Base-by-base conservation (phyloP, 1,284 basidiomycete species). In the Farysia itapuensis region DNA sequence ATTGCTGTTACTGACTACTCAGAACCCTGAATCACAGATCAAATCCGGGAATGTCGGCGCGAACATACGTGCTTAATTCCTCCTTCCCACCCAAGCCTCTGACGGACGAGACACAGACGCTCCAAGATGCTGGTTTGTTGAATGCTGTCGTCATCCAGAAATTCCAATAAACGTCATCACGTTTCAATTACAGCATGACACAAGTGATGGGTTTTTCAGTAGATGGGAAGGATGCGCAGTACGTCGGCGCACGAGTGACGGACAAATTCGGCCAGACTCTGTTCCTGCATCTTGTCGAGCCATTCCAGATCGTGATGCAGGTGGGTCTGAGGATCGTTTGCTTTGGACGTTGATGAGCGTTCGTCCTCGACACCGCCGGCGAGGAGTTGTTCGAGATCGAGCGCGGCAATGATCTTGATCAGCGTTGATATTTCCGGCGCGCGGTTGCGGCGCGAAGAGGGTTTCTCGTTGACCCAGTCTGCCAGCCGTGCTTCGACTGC, bases 81-180 rank as follows among this genome's bases (percentile, higher is more conserved):
- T 67, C 63, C 11, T 77, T 77, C 60, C 74, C 74, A 16, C 74
- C 74, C 11, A 70, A 75, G 37, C 58, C 71, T 8, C 19, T 77
- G n/a, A 43, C 38, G 1, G 71, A 75, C 43, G 70, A 75, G 43
- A 39, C 56, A 14, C 54, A 58, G 39, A 65, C 66, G 13, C 33
- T 77, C 19, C 57, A 69, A 26, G 66, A 59, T 20, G 76, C 73
- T 18, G 73, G 67, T 5, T 46, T 77, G 16, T 36, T 68, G 29
- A 74, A 72, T 36, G 43, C 73, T 13, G 74, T 77, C 5, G 71
- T 77, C 25, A 65, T 72, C 23, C 70, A 72, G 29, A 64, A 74
- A 50, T 56, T 73, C 39, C 38, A 65, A 36, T 45, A 57, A 28
- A 33, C 16, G 9, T 28, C 26, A 28, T 28, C 26, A n/a, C n/a